Percentiles rank a stretch among this genome's conserved stretches.
Evolutionary conservation across 768 basidiomycete species (phyloP).

Genomic region (Kwoniella heveanensis): DNA sequence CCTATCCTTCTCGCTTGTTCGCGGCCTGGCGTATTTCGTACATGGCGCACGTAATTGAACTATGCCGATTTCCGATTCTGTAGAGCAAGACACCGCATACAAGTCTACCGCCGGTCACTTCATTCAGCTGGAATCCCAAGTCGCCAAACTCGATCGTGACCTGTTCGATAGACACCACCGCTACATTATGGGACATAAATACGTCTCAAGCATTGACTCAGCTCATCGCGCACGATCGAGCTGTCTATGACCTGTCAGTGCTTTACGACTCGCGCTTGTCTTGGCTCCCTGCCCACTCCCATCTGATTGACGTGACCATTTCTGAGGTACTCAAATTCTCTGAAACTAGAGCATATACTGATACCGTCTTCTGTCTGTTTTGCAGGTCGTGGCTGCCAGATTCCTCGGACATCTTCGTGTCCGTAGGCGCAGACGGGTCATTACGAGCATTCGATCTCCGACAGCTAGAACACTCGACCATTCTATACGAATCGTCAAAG

Average conservation of each 20-base stretch:
- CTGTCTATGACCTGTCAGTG: conserved; percentile 49
- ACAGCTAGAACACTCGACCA: conserved; percentile 95
- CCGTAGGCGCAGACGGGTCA: conserved; percentile 95
- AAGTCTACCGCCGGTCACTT: conserved; percentile 85
- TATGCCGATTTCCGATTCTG: too few species aligned
- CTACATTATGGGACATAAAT: conserved; percentile 98
- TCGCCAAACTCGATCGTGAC: conserved; percentile 89
- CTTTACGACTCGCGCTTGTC: too few species aligned
- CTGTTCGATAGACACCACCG: conserved; percentile 97
- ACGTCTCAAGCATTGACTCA: conserved; percentile 91
- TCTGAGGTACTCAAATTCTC: too few species aligned
- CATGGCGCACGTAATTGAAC: too few species aligned
- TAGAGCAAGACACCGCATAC: conserved; percentile 89
- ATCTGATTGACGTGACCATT: too few species aligned
- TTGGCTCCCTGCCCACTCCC: too few species aligned
- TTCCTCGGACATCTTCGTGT: conserved; percentile 95
- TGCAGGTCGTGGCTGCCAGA: conserved; percentile 97
- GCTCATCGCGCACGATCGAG: conserved; percentile 90
- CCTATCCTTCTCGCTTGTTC: neutral
- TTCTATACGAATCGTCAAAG: conserved; percentile 75
- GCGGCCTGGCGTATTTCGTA: too few species aligned
- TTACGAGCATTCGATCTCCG: conserved; percentile 95
- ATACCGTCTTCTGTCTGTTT: neutral
- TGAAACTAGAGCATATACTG: too few species aligned
- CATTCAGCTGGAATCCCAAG: conserved; percentile 97